Percentiles rank a stretch among this genome's conserved stretches.
Evolutionary conservation across 352 stramenopile species (phyloP).

Genomic region (Pythium coloratum): DNA sequence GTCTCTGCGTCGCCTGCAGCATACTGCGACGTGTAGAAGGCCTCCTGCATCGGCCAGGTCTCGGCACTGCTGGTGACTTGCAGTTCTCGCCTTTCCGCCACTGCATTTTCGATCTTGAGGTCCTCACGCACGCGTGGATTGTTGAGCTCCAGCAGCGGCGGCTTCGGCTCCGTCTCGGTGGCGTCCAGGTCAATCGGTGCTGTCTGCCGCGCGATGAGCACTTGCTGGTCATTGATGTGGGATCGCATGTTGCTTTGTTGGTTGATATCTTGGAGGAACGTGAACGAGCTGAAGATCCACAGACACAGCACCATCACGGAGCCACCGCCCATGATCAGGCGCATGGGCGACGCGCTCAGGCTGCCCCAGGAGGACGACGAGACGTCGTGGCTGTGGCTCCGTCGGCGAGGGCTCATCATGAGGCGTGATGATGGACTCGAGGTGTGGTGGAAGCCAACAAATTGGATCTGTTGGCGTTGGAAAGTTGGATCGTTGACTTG

Average conservation of each 20-base stretch:
- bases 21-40: slow-evolving; percentile 49
- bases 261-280: slow-evolving; percentile 17
- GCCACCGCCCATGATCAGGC: background rate
- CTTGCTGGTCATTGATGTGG: background rate
- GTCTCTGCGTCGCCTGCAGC: slow-evolving; percentile 31
- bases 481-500: background rate
- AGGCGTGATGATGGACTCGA: background rate
- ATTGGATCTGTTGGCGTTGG: slow-evolving; percentile 17
- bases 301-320: slow-evolving; percentile 7
- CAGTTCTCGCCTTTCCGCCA: background rate
- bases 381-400: slow-evolving; percentile 7
- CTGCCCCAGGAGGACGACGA: background rate
- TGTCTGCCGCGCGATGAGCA: slow-evolving; percentile 3
- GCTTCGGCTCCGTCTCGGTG: background rate
- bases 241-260: background rate
- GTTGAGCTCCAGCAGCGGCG: background rate
- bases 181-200: background rate
- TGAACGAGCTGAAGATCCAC: slow-evolving; percentile 19
- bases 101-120: background rate
- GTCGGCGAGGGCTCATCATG: slow-evolving; percentile 5
- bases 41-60: slow-evolving; percentile 36
- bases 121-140: background rate
- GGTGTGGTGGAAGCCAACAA: background rate
- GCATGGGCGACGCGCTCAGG: background rate
- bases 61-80: slow-evolving; percentile 2